These are phyloP conservation scores for Lentithecium fluviatile DNA, from an alignment of 495 filamentous ascomycete genomes.

Conservation along the genomic window DNA sequence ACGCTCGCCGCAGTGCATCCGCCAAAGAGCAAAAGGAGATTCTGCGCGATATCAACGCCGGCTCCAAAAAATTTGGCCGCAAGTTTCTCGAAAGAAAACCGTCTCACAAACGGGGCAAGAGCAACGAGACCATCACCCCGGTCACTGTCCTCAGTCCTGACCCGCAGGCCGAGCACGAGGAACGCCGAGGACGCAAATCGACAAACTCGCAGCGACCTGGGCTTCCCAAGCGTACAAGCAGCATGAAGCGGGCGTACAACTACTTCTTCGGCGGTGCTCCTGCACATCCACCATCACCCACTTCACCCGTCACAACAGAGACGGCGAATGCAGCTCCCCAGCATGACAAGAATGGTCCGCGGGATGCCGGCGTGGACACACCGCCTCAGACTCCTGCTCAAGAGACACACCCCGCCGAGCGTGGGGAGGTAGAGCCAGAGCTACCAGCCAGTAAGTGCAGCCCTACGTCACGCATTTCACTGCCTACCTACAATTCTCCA, in stretches of 20 bases:
- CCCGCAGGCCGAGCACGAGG: slow-evolving; percentile 11
- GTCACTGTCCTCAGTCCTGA: slow-evolving; percentile 31
- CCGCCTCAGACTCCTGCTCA: slow-evolving; percentile 25
- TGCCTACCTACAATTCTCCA: not conserved
- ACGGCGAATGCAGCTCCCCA: not conserved
- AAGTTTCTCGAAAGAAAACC: slow-evolving; percentile 27
- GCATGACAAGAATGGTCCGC: not conserved
- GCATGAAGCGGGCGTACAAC: slow-evolving; percentile 37
- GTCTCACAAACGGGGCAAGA: slow-evolving; percentile 29
- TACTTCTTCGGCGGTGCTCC: slow-evolving; percentile 32
- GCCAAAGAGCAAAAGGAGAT: slow-evolving; percentile 34
- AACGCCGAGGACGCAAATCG: slow-evolving; percentile 29
- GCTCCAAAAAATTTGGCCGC: slow-evolving; percentile 29
- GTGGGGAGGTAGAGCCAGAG: not conserved
- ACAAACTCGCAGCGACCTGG: slow-evolving; percentile 26
- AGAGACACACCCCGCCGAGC: slow-evolving; percentile 6
- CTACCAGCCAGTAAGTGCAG: not conserved
- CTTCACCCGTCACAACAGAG: slow-evolving; percentile 3
- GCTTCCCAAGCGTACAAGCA: slow-evolving; percentile 33
- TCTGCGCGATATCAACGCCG: slow-evolving; percentile 30
- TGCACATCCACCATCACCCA: slow-evolving; percentile 6
- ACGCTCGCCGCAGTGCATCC: slow-evolving; percentile 18
- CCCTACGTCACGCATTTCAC: not conserved
- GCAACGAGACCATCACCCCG: slow-evolving; percentile 11
- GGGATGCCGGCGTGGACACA: slow-evolving; percentile 11